Evolutionary conservation across 148 eudicot genomes (phyloP).

Genomic region (Rhododendron griersonianum): DNA sequence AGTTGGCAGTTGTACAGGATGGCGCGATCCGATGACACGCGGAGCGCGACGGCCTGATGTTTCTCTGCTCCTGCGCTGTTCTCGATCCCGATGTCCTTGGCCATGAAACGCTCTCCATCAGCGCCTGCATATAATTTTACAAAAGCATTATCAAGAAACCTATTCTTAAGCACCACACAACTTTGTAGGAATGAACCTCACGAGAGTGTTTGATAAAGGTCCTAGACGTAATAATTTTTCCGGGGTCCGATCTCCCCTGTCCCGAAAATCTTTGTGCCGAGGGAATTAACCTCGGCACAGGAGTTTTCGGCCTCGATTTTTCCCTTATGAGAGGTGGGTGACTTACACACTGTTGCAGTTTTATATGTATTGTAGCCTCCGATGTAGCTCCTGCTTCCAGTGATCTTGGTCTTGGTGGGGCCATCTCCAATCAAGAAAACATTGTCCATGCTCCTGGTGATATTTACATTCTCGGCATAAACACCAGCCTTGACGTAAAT

Average conservation of each 20-base stretch:
- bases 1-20: constrained; percentile 36
- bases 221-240: too few relatives aligned
- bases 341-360: constrained; percentile 47
- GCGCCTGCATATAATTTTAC: constrained; percentile 18
- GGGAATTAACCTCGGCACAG: too few relatives aligned
- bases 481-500: constrained; percentile 45
- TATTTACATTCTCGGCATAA: constrained; percentile 30
- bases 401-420: constrained; percentile 40
- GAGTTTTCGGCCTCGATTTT: too few relatives aligned
- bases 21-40: constrained; percentile 25
- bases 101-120: constrained; percentile 37
- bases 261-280: too few relatives aligned
- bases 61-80: constrained; percentile 37
- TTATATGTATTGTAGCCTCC: constrained; percentile 23
- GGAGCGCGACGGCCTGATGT: constrained; percentile 53
- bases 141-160: background rate
- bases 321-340: background rate
- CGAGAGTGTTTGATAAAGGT: too few relatives aligned
- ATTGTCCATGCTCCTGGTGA: constrained; percentile 13
- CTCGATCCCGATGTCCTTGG: constrained; percentile 39
- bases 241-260: background rate
- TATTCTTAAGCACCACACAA: too few relatives aligned
- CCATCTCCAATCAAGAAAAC: constrained; percentile 54
- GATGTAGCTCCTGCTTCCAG: constrained; percentile 35
- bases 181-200: too few relatives aligned